Evolutionary conservation across 2,329 filamentous ascomycete species (phyloP).

Genomic region (Sclerotinia nivalis): DNA sequence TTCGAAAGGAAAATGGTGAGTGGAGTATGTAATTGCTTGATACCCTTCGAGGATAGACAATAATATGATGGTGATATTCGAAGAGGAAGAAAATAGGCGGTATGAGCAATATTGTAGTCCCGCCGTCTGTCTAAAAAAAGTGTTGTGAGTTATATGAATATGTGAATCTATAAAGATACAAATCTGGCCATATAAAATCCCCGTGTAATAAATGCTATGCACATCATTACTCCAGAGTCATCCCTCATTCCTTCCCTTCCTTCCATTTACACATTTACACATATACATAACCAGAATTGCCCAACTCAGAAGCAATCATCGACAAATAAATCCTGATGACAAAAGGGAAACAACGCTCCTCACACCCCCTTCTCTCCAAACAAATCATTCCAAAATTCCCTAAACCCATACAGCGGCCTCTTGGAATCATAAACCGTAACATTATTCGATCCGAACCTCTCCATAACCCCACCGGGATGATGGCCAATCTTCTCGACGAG

Average conservation of each 20-base stretch:
- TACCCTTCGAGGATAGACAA: not conserved
- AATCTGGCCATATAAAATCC: no score
- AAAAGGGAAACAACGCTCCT: not conserved
- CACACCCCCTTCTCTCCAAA: constrained; percentile 44
- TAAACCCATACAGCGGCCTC: constrained; percentile 78
- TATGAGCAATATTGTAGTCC: no score
- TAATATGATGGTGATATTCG: no score
- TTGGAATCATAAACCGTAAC: constrained; percentile 72
- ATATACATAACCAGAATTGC: no score
- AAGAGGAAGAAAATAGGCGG: no score
- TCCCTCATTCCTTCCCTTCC: not conserved
- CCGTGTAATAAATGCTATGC: not conserved
- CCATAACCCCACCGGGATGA: constrained; percentile 57
- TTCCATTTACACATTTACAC: not conserved
- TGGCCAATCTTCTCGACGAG: constrained; percentile 47
- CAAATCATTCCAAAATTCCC: constrained; percentile 85
- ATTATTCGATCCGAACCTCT: constrained; percentile 56
- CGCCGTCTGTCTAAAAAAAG: no score
- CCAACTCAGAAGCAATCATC: not conserved
- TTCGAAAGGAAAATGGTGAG: not conserved
- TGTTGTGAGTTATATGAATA: no score
- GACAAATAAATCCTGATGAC: no score
- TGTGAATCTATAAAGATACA: no score
- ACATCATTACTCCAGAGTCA: not conserved
- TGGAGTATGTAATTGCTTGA: not conserved